These are phyloP conservation scores for Colletotrichum graminicola DNA, from an alignment of 2,329 filamentous ascomycete species.

Conservation along the genomic window DNA sequence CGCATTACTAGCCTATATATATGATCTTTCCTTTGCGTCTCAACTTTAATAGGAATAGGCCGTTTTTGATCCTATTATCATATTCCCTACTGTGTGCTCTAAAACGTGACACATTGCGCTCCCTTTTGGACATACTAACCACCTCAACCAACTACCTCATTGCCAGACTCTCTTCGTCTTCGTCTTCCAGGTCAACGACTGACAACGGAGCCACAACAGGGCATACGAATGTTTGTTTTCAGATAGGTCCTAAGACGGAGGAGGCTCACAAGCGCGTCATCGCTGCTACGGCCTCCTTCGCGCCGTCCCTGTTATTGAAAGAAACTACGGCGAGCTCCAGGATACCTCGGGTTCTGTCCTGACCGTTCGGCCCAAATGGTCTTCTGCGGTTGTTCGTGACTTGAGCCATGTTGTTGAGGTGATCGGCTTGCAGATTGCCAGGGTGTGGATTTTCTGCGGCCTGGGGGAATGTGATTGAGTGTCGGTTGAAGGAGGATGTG, in stretches of 20 bases:
- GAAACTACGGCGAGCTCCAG: conserved; percentile 27
- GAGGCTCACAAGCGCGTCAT: conserved; percentile 29
- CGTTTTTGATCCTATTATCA: too few species aligned
- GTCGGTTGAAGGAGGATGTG: conserved; percentile 23
- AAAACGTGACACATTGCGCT: neutral
- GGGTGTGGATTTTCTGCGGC: conserved; percentile 30
- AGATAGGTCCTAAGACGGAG: too few species aligned
- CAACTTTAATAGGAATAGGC: too few species aligned
- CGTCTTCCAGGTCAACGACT: conserved; percentile 1
- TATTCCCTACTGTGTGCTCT: too few species aligned
- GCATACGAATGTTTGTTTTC: conserved; percentile 1
- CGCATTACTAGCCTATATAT: too few species aligned
- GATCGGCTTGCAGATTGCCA: conserved; percentile 29
- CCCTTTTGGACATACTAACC: conserved; percentile 18
- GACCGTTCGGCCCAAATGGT: conserved; percentile 23
- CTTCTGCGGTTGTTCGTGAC: conserved; percentile 13
- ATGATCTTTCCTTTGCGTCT: too few species aligned
- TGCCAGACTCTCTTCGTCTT: conserved; percentile 16
- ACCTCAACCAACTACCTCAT: conserved; percentile 28
- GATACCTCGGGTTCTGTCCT: conserved; percentile 2
- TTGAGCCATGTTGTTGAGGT: conserved; percentile 8
- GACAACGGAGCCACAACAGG: neutral
- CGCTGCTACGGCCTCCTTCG: conserved; percentile 18
- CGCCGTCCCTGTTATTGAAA: conserved; percentile 22
- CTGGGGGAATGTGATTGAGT: conserved; percentile 32